Evolutionary conservation across 1,284 basidiomycete species (phyloP), one percentile per base, ranked within the genome.

Genomic region (Ustilago loliicola): DNA sequence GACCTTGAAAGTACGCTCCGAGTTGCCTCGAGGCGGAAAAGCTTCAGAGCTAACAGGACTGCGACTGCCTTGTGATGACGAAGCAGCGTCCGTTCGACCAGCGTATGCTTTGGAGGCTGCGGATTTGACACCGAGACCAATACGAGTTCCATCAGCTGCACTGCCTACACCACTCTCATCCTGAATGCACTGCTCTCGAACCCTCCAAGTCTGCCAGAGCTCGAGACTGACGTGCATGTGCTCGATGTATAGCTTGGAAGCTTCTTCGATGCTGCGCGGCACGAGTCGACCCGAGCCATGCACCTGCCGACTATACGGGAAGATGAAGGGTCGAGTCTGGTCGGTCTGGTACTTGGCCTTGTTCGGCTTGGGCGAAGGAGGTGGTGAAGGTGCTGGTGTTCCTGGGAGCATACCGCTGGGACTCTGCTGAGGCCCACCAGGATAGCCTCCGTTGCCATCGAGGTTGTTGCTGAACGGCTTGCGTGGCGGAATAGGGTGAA

Each of bases 301-400:
- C 34, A 82, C 81, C 11, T 87, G 79, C 2, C 79, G 85, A 25
- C 58, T 94, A 86, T 97, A 99, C 0, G 97, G 97, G 85, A 99
- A 95, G 65, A 99, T 89, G 86, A 99, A 99, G 1, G 97, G 97
- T 9, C 94, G 90, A 36, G 89, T 92, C 85, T 97, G 97, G 86
- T 99, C 97, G 0, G 97, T 99, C 87, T 99, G 97, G 87, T 95
- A 99, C 85, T 98, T 96, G 85, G 96, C 95, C 87, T 98, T 98
- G 89, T 98, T 98, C 9, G 94, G 94, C 84, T 96, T 97, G 15
- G 89, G 88, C 21, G 92, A 92, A 0, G 93, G 93, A 1, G 94
- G 93, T 0, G 96, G 96, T 0, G 94, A 91, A 2, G 96, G 95
- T 27, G 94, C 94, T 1, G 94, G 95, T 23, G 84, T 85, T n/a